phyloP scores from a whole-genome alignment of 2,329 filamentous ascomycete species.

The Scytalidium sp. region DNA sequence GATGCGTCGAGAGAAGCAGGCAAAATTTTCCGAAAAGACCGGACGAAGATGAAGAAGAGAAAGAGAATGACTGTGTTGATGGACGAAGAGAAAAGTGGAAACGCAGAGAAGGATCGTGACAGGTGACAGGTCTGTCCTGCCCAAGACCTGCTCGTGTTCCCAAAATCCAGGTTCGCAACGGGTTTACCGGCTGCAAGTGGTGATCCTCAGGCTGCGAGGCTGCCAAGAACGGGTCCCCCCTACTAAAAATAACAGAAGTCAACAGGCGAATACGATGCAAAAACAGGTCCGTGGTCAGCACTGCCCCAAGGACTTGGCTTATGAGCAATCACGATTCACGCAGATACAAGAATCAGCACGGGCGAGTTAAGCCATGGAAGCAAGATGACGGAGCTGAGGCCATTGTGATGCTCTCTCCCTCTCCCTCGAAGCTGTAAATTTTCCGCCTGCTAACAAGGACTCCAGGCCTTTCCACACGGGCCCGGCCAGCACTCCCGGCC shows the following conservation, averaged over 20 bases:
- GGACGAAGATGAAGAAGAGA: conserved; percentile 9
- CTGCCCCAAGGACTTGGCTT: not conserved
- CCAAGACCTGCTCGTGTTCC: not conserved
- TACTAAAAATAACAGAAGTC: not conserved
- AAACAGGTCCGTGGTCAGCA: not conserved
- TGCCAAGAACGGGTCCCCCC: not conserved
- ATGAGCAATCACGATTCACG: too few relatives aligned
- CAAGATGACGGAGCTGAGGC: too few relatives aligned
- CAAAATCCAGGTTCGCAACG: not conserved
- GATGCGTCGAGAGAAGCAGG: not conserved
- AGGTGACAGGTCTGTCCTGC: not conserved
- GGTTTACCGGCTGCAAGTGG: not conserved
- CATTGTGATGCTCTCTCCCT: too few relatives aligned
- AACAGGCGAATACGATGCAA: not conserved
- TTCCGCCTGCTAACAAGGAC: too few relatives aligned
- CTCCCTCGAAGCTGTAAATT: too few relatives aligned
- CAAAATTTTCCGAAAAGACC: not conserved
- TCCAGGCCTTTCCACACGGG: too few relatives aligned
- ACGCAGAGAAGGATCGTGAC: not conserved
- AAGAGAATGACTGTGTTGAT: conserved; percentile 39
- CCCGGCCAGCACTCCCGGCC: too few relatives aligned
- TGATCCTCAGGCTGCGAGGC: not conserved
- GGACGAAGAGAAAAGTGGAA: conserved; percentile 13
- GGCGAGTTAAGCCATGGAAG: too few relatives aligned
- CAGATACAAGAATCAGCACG: too few relatives aligned